Percentiles rank a stretch among this genome's conserved stretches.
Conservation (phyloP, 192 early-diverging fungal genomes). For the Chytriomyces hyalinus region DNA sequence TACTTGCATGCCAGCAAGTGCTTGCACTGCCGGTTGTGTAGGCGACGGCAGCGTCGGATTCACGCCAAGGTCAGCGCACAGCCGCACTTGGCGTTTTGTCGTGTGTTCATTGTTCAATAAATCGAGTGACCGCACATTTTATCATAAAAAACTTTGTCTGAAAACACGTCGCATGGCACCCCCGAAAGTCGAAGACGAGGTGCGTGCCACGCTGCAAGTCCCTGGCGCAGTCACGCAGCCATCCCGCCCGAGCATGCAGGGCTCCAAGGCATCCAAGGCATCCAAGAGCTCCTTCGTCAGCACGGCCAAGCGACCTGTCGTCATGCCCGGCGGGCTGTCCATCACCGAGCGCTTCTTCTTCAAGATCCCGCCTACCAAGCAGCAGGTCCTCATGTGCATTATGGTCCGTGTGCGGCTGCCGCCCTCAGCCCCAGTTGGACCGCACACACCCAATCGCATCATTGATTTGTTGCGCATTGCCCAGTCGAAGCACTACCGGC, state of each 20-base stretch:
- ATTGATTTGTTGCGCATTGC: constrained; percentile 40
- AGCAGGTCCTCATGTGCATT: constrained; percentile 52
- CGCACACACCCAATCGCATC: constrained; percentile 24
- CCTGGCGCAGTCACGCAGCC: neutral
- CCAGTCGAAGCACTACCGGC: constrained; percentile 40
- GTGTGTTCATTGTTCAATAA: too few relatives aligned
- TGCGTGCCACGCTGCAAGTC: neutral
- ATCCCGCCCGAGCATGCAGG: neutral
- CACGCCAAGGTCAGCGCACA: too few relatives aligned
- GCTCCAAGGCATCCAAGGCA: neutral
- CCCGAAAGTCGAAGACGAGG: neutral
- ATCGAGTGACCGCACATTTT: too few relatives aligned
- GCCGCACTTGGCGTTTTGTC: too few relatives aligned
- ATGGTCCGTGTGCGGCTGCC: constrained; percentile 43
- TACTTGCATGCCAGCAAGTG: too few relatives aligned
- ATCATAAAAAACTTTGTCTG: too few relatives aligned
- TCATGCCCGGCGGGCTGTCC: constrained; percentile 31
- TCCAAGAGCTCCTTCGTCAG: neutral
- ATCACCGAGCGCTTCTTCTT: constrained; percentile 49
- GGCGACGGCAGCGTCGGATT: too few relatives aligned
- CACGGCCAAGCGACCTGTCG: neutral
- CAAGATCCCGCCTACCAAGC: constrained; percentile 33
- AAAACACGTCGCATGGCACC: neutral
- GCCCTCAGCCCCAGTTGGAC: neutral
- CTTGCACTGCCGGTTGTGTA: too few relatives aligned